Evolutionary conservation across 345 rosid genomes (phyloP), one percentile per base, ranked within the genome.

Genomic region (Citrus glauca): DNA sequence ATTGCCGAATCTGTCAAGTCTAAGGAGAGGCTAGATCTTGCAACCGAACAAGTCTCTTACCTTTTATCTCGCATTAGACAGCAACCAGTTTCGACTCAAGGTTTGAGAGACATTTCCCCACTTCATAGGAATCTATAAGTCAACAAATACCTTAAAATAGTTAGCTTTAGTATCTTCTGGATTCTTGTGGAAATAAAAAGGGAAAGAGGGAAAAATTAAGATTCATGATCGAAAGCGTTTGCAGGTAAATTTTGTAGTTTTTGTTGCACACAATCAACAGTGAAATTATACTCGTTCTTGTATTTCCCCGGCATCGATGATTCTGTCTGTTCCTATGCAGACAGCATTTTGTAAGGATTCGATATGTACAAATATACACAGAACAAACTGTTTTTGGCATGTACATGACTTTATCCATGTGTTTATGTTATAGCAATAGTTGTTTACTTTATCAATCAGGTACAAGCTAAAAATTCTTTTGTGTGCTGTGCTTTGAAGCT

Each of bases 21-120:
- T 4, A 93, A 88, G 79, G 98, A 93, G 78, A 89, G 99, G 84
- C 75, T 95, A 64, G 96, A 93, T 66, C 83, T 92, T 24, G 98
- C 96, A 27, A 90, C 91, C 0, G 97, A 93, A 67, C 90, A 93
- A 78, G 89, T 94, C 48, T 90, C 96, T 24, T 63, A 86, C 60
- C 91, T 95, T 32, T 71, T 93, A 56, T 87, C 98, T 32, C 98
- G 92, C 65, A 80, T 95, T 76, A 87, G 91, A 75, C 98, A 93
- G 78, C 96, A 88, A 64, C 94, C 98, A 13, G 74, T 89, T 74
- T 40, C 86, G 13, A 71, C 90, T 10, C 87, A 82, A 33, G 82
- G 82, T 42, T 40, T 17, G 32, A 70, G 84, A 66, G 90, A 91
- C 17, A 40, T 82, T 17, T 67, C 86, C 48, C 76, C 88, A 55